These are phyloP conservation scores for Pseudogymnoascus sp. DNA, from an alignment of 2,329 filamentous ascomycete genomes.

Conservation along the genomic window DNA sequence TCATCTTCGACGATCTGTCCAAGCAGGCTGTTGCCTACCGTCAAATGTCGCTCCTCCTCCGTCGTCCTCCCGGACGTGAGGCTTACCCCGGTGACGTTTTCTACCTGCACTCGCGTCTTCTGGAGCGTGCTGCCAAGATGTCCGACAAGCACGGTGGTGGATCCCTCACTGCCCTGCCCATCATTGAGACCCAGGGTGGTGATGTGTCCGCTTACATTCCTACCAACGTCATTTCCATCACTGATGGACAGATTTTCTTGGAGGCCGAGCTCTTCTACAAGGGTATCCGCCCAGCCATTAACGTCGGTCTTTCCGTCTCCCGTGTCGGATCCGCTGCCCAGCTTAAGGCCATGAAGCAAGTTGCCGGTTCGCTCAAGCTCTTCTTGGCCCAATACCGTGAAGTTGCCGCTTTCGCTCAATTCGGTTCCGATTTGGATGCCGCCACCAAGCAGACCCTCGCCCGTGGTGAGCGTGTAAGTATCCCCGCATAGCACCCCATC, in stretches of 20 bases:
- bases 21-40: slow-evolving; percentile 98
- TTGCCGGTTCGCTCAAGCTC: slow-evolving; percentile 98
- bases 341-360: slow-evolving; percentile 99
- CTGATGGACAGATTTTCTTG: slow-evolving; percentile 99
- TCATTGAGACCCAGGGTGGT: slow-evolving; percentile 99
- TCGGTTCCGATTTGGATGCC: slow-evolving; percentile 98
- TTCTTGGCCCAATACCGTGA: slow-evolving; percentile 99
- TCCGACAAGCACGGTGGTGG: slow-evolving; percentile 91
- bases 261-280: slow-evolving; percentile 99
- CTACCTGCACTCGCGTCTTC: slow-evolving; percentile 98
- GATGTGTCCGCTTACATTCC: slow-evolving; percentile 99
- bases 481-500: slow-evolving; percentile 19
- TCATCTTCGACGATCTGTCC: slow-evolving; percentile 91
- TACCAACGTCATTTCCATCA: slow-evolving; percentile 99
- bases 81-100: slow-evolving; percentile 98
- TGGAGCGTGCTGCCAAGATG: slow-evolving; percentile 99
- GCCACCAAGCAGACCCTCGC: slow-evolving; percentile 96
- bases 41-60: slow-evolving; percentile 97
- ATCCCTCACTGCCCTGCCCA: slow-evolving; percentile 90
- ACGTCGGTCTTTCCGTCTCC: slow-evolving; percentile 99
- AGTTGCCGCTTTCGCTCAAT: slow-evolving; percentile 98
- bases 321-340: slow-evolving; percentile 99
- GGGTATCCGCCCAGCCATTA: slow-evolving; percentile 99
- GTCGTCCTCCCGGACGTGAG: slow-evolving; percentile 97
- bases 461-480: slow-evolving; percentile 92